phyloP scores from a whole-genome alignment of 148 eudicot species.

The Selenicereus undatus region DNA sequence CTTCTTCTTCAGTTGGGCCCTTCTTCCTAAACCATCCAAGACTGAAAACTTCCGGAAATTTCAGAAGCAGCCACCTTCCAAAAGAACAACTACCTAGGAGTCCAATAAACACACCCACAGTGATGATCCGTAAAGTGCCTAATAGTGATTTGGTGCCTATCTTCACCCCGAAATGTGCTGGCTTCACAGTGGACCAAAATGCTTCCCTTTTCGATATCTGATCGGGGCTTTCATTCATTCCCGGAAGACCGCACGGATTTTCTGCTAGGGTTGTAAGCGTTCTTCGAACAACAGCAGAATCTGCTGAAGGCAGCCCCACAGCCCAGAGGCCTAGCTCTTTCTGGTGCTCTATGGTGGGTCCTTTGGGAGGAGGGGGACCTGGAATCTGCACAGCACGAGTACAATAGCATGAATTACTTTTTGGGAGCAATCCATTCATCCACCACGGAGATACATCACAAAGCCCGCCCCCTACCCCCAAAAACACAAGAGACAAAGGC shows the following conservation, averaged over 20 bases:
- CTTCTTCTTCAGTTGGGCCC: conserved; percentile 84
- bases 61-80: conserved; percentile 76
- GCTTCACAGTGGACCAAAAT: conserved; percentile 77
- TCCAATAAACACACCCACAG: conserved; percentile 56
- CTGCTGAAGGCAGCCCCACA: conserved; percentile 80
- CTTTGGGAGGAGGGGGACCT: conserved; percentile 68
- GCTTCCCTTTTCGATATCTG: conserved; percentile 46
- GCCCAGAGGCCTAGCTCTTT: conserved; percentile 79
- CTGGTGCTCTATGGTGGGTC: conserved; percentile 64
- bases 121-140: conserved; percentile 42
- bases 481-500: neutral
- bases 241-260: conserved; percentile 65
- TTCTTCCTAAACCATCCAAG: conserved; percentile 69
- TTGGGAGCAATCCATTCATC: neutral
- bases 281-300: conserved; percentile 72
- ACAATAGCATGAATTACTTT: neutral
- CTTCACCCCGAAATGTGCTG: conserved; percentile 89
- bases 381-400: conserved; percentile 50
- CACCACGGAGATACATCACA: neutral
- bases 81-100: conserved; percentile 46
- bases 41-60: conserved; percentile 73
- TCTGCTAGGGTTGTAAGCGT: conserved; percentile 56
- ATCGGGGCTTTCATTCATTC: conserved; percentile 57
- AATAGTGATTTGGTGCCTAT: conserved; percentile 54
- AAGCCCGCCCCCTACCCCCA: neutral